Evolutionary conservation across 805 yeast genomes (phyloP).

Genomic region (Wickerhamiella shivajii): DNA sequence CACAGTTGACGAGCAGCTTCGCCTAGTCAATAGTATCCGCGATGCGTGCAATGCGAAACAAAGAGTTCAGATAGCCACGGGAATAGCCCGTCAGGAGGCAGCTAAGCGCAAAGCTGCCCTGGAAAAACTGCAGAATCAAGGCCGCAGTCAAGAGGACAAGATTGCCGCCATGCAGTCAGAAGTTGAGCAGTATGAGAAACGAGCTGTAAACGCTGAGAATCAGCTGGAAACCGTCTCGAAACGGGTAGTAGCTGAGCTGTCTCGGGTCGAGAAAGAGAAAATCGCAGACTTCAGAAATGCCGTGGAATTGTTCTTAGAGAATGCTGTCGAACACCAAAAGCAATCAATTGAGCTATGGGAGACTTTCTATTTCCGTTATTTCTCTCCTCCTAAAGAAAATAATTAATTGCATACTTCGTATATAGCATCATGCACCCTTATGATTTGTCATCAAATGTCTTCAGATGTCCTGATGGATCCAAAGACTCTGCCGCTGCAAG

Average conservation of each 20-base stretch:
- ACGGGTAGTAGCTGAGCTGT: constrained; percentile 54
- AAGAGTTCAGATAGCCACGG: constrained; percentile 36
- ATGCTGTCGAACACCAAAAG: constrained; percentile 84
- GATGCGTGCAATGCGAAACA: constrained; percentile 62
- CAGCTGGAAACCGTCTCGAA: constrained; percentile 51
- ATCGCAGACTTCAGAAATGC: constrained; percentile 74
- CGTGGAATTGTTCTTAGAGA: constrained; percentile 80
- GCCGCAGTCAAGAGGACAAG: constrained; percentile 48
- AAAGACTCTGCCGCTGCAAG: constrained; percentile 28
- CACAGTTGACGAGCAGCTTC: constrained; percentile 73
- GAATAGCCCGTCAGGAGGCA: constrained; percentile 32
- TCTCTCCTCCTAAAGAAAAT: constrained; percentile 4
- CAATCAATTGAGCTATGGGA: constrained; percentile 42
- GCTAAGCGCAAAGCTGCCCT: constrained; percentile 33
- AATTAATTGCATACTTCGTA: neutral
- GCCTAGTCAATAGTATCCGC: constrained; percentile 62
- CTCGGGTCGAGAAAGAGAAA: constrained; percentile 55
- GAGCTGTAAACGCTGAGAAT: constrained; percentile 38
- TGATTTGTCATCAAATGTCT: too few species aligned
- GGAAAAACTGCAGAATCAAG: constrained; percentile 33
- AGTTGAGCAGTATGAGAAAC: constrained; percentile 37
- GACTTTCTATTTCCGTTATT: constrained; percentile 37
- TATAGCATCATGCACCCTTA: too few species aligned
- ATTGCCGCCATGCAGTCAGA: constrained; percentile 44
- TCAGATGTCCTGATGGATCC: constrained; percentile 21